Percentiles rank a stretch among this genome's conserved stretches.
phyloP scores from a whole-genome alignment of 805 yeast genomes.

The Pichia insulana region DNA sequence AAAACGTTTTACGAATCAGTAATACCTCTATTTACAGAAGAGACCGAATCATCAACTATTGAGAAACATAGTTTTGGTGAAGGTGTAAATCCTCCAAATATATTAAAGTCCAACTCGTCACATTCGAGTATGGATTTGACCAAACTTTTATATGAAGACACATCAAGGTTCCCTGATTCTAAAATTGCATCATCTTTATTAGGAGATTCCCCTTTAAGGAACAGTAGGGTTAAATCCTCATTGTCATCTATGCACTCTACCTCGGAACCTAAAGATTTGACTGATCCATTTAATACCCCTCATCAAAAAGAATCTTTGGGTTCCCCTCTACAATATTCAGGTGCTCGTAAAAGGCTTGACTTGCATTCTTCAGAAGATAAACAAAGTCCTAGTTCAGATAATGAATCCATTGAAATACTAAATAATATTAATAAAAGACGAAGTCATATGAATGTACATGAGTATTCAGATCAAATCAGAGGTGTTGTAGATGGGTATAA shows the following conservation, averaged over 20 bases:
- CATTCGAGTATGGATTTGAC: conserved; percentile 7
- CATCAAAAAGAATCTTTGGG: not conserved
- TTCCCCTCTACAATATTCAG: conserved; percentile 15
- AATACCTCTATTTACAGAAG: conserved; percentile 21
- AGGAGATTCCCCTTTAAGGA: conserved; percentile 20
- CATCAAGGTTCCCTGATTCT: conserved; percentile 26
- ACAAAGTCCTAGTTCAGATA: not conserved
- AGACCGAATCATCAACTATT: not conserved
- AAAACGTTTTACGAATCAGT: conserved; percentile 25
- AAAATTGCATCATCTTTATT: conserved; percentile 13
- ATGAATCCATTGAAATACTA: not conserved
- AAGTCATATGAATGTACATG: not conserved
- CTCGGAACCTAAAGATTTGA: not conserved
- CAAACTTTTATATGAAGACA: conserved; percentile 23
- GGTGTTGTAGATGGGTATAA: not conserved
- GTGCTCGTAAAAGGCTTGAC: conserved; percentile 2
- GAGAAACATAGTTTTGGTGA: not conserved
- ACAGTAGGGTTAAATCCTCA: not conserved
- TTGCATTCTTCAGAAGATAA: not conserved
- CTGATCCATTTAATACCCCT: not conserved
- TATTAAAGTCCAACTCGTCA: not conserved
- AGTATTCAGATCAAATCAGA: not conserved
- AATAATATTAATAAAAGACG: not conserved
- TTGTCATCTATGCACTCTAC: not conserved
- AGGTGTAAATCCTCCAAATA: not conserved